Conservation (phyloP, 441 rosid species). For the Corymbia citriodora region DNA sequence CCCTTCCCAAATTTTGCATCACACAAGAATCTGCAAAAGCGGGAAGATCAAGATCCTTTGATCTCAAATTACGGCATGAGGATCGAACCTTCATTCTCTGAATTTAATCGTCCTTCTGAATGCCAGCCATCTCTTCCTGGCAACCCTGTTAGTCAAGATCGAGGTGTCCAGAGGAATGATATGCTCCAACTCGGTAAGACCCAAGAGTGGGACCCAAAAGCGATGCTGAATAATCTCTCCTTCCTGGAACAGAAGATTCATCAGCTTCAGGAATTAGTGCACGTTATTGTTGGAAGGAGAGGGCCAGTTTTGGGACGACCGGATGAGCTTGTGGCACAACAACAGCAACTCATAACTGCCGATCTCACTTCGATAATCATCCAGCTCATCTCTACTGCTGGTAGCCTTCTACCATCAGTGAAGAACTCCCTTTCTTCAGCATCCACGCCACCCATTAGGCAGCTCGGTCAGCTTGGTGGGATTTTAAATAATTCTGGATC, state of each 20-base stretch:
- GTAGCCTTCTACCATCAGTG: constrained; percentile 88
- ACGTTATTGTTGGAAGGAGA: constrained; percentile 46
- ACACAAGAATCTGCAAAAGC: constrained; percentile 40
- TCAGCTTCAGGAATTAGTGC: constrained; percentile 79
- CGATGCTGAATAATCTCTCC: constrained; percentile 67
- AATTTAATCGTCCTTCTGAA: constrained; percentile 28
- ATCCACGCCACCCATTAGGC: constrained; percentile 30
- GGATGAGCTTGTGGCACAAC: constrained; percentile 59
- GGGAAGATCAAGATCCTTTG: constrained; percentile 60
- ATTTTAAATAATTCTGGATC: constrained; percentile 34
- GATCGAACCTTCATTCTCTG: constrained; percentile 32
- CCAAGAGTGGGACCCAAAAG: constrained; percentile 80
- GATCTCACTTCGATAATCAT: constrained; percentile 89
- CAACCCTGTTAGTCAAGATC: constrained; percentile 21
- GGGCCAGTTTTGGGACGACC: constrained; percentile 41
- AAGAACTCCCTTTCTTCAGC: constrained; percentile 46
- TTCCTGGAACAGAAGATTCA: constrained; percentile 87
- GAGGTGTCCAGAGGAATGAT: constrained; percentile 19
- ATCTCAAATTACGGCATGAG: constrained; percentile 41
- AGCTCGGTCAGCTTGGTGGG: constrained; percentile 44
- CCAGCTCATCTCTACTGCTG: constrained; percentile 90
- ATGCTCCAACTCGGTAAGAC: constrained; percentile 26
- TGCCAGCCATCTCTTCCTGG: constrained; percentile 19
- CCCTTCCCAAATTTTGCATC: constrained; percentile 26
- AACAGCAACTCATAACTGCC: constrained; percentile 77